A percentile compares a stretch with the other conserved stretches of the same genome.
These are phyloP conservation scores for Aspergillus coremiiformis DNA, from an alignment of 495 filamentous ascomycete species.

Conservation along the genomic window DNA sequence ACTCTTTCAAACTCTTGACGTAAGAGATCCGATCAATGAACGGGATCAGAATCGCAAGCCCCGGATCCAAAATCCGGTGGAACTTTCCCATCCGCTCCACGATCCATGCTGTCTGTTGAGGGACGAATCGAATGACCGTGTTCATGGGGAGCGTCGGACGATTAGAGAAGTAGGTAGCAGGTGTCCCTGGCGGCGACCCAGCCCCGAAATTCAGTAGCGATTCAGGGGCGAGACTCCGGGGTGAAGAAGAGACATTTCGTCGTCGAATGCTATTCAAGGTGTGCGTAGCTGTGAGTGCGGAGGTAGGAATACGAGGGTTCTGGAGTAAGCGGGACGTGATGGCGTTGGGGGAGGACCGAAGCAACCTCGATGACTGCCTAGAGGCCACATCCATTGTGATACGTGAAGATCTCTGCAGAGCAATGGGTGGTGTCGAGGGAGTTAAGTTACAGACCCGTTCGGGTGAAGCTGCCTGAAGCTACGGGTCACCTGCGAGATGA, in stretches of 20 bases:
- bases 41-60: constrained; percentile 80
- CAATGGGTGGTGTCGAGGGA: constrained; percentile 1
- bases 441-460: constrained; percentile 9
- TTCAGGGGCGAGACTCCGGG: constrained; percentile 29
- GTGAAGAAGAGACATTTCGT: constrained; percentile 30
- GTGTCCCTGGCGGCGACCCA: constrained; percentile 17
- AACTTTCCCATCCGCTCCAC: constrained; percentile 99
- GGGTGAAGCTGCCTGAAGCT: constrained; percentile 15
- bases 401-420: not conserved
- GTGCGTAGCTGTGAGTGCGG: constrained; percentile 14
- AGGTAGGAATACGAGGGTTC: constrained; percentile 14
- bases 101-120: constrained; percentile 98
- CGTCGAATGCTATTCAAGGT: constrained; percentile 23
- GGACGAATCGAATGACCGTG: constrained; percentile 93
- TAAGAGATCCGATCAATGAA: constrained; percentile 95
- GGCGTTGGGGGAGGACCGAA: constrained; percentile 21
- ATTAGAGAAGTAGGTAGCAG: constrained; percentile 51
- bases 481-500: constrained; percentile 7
- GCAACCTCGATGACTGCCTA: constrained; percentile 31
- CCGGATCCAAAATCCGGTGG: constrained; percentile 83
- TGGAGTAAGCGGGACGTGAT: constrained; percentile 2
- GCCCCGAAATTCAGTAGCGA: constrained; percentile 20
- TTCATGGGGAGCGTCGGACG: constrained; percentile 71
- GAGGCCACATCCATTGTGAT: constrained; percentile 37
- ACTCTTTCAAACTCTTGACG: constrained; percentile 94